Evolutionary conservation across 306 rosid species (phyloP).

Genomic region (Ziziphus jujuba): DNA sequence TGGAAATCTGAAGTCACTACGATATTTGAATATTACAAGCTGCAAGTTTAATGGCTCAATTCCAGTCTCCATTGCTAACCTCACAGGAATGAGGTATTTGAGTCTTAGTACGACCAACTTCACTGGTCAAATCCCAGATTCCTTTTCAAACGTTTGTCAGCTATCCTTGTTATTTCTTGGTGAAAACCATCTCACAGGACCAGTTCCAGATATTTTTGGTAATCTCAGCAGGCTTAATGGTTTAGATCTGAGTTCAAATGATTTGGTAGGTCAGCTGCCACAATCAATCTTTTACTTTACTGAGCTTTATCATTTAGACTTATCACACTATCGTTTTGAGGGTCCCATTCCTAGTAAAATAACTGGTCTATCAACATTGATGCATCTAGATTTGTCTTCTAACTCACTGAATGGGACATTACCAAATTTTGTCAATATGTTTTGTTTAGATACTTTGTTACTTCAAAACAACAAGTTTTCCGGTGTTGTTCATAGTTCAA

Average conservation of each 20-base stretch:
- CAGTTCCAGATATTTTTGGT: background rate
- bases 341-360: constrained; percentile 22
- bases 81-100: constrained; percentile 8
- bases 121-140: constrained; percentile 2
- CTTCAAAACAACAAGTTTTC: constrained; percentile 1
- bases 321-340: background rate
- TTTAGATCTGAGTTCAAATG: background rate
- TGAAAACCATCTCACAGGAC: background rate
- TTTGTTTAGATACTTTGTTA: background rate
- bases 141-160: background rate
- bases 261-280: constrained; percentile 4
- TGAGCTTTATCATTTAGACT: background rate
- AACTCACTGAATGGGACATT: constrained; percentile 29
- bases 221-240: background rate
- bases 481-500: background rate
- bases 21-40: fast-evolving
- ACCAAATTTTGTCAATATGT: constrained; percentile 18
- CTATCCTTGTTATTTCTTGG: background rate
- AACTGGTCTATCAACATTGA: background rate
- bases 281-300: constrained; percentile 15
- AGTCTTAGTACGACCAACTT: background rate
- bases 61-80: constrained; percentile 19
- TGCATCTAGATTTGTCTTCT: fast-evolving
- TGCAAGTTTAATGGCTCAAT: background rate
- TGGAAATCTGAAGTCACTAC: constrained; percentile 4